phyloP scores from a whole-genome alignment of 1,139 yeast genomes.

The Sugiyamaella sp. region DNA sequence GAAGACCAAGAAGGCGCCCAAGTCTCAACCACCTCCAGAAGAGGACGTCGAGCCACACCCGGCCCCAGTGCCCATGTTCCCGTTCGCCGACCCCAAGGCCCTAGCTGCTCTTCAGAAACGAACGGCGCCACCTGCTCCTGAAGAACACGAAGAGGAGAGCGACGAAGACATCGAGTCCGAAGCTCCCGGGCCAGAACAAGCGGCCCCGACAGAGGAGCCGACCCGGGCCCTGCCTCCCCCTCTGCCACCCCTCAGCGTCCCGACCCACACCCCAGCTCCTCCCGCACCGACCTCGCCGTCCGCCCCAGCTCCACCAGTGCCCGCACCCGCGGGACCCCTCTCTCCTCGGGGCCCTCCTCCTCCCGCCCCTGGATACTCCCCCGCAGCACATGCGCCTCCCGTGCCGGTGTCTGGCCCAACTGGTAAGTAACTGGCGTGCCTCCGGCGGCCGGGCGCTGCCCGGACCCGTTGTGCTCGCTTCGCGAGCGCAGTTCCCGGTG shows the following conservation, averaged over 20 bases:
- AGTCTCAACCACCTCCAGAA: slow-evolving; percentile 28
- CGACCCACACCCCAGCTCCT: background rate
- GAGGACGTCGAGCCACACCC: slow-evolving; percentile 35
- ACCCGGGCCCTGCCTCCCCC: slow-evolving; percentile 16
- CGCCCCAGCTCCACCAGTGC: background rate
- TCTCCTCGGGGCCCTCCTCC: no score
- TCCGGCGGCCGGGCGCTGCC: background rate
- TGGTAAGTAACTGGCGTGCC: background rate
- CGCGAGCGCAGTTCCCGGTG: no score
- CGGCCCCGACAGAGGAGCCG: background rate
- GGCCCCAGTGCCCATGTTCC: slow-evolving; percentile 55
- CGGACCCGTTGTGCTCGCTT: background rate
- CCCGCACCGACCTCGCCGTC: background rate
- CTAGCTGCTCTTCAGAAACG: slow-evolving; percentile 34
- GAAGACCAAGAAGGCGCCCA: slow-evolving; percentile 32
- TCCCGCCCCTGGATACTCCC: no score
- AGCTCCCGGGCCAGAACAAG: background rate
- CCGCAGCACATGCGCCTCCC: no score
- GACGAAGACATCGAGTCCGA: slow-evolving; percentile 11
- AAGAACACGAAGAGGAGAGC: slow-evolving; percentile 21
- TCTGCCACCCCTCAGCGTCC: background rate
- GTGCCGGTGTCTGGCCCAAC: no score
- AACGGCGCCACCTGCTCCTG: slow-evolving; percentile 22
- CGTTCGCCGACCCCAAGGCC: slow-evolving; percentile 49
- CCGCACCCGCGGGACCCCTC: no score